Percentiles rank a stretch among this genome's conserved stretches.
These are phyloP conservation scores for Fraxinus quadrangulata DNA, from an alignment of 257 asterid genomes.

Conservation along the genomic window DNA sequence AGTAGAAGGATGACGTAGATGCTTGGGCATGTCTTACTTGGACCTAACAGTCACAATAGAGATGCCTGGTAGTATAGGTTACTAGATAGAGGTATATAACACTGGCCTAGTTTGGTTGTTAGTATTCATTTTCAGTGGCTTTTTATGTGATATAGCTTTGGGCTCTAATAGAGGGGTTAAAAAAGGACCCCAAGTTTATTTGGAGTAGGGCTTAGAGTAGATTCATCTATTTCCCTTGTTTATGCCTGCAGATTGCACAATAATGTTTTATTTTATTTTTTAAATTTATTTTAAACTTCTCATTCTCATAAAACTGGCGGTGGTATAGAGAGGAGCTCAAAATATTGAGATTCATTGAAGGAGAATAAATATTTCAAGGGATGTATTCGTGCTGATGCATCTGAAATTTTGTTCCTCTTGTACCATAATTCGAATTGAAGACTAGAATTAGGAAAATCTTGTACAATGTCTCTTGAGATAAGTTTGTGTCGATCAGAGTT, in stretches of 20 bases:
- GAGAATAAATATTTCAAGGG: neutral
- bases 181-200: no score
- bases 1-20: no score
- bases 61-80: no score
- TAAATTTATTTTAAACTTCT: neutral
- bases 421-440: conserved; percentile 1
- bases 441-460: conserved; percentile 10
- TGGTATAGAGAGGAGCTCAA: neutral
- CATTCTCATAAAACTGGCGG: neutral
- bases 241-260: neutral
- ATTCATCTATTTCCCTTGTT: neutral
- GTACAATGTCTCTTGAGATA: neutral
- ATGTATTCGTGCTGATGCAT: neutral
- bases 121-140: no score
- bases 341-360: conserved; percentile 3
- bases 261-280: neutral
- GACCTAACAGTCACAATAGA: no score
- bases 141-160: no score
- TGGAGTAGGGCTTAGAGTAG: neutral
- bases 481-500: neutral
- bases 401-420: neutral
- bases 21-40: no score
- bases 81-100: no score
- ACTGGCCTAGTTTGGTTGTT: no score
- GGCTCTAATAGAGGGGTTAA: no score